Evolutionary conservation across 805 yeast genomes (phyloP).

Genomic region (Teunomyces aglyptinius): DNA sequence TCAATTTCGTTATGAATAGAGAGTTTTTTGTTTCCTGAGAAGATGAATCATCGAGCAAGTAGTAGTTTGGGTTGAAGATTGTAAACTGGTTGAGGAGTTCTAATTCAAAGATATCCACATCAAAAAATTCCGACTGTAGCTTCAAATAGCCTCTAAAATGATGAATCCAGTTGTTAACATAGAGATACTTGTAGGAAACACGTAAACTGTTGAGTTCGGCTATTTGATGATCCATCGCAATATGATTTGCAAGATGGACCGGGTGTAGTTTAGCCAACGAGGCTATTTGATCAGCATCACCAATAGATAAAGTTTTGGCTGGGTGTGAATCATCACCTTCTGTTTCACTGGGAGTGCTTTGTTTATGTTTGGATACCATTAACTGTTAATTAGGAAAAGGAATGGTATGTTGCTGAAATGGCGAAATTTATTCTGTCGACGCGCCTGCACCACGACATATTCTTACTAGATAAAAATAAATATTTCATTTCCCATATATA

Average conservation of each 20-base stretch:
- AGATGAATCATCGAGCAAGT: slow-evolving; percentile 6
- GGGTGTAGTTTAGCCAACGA: slow-evolving; percentile 12
- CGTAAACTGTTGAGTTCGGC: slow-evolving; percentile 12
- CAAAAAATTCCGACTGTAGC: slow-evolving; percentile 51
- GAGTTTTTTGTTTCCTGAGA: slow-evolving; percentile 1
- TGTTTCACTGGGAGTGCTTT: slow-evolving; percentile 3
- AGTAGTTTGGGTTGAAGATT: slow-evolving; percentile 5
- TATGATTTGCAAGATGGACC: slow-evolving; percentile 11
- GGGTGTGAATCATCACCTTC: slow-evolving; percentile 2
- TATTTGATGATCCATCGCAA: slow-evolving; percentile 5
- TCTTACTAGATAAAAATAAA: background rate
- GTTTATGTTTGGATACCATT: slow-evolving; percentile 9
- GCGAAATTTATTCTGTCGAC: background rate
- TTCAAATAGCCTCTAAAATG: slow-evolving; percentile 51
- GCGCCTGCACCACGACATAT: background rate
- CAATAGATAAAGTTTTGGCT: slow-evolving; percentile 6
- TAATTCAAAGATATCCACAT: slow-evolving; percentile 59
- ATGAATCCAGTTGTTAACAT: slow-evolving; percentile 55
- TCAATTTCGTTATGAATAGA: slow-evolving; percentile 42
- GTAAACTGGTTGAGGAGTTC: slow-evolving; percentile 43
- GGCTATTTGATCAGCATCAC: slow-evolving; percentile 11
- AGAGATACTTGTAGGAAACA: slow-evolving; percentile 17
- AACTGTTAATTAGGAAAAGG: background rate
- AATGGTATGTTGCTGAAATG: background rate
- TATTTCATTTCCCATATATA: background rate